These are phyloP conservation scores for Corniculantispora saksenae DNA, from an alignment of 2,329 filamentous ascomycete genomes.

Conservation along the genomic window DNA sequence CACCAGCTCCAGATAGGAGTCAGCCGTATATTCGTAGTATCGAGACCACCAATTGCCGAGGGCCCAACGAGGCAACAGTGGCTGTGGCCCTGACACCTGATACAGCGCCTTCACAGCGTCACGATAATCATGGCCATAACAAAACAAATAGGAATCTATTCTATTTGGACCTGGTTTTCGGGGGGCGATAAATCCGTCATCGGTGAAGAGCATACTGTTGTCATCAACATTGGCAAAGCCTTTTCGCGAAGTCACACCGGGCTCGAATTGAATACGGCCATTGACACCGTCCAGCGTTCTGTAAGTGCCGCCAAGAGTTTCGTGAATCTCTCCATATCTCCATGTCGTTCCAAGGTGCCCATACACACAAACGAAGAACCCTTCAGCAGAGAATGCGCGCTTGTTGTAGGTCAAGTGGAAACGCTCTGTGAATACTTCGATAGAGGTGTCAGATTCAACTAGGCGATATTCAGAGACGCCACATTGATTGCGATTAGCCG, in stretches of 20 bases:
- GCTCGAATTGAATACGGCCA: constrained; percentile 50
- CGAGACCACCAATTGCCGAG: constrained; percentile 68
- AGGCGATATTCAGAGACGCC: constrained; percentile 47
- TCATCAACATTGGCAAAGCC: constrained; percentile 58
- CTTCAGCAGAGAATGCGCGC: constrained; percentile 51
- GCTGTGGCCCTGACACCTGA: constrained; percentile 56
- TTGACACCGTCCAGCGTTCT: constrained; percentile 48
- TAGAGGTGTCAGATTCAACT: constrained; percentile 43
- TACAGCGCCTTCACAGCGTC: constrained; percentile 57
- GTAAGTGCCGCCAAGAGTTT: constrained; percentile 48
- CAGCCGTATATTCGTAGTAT: constrained; percentile 58
- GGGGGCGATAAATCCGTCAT: constrained; percentile 51
- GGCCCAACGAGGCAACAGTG: constrained; percentile 56
- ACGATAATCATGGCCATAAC: constrained; percentile 58
- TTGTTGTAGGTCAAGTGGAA: constrained; percentile 62
- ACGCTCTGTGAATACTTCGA: constrained; percentile 57
- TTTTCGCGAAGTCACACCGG: constrained; percentile 50
- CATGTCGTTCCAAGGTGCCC: constrained; percentile 34
- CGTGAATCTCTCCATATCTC: constrained; percentile 50
- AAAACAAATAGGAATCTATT: constrained; percentile 61
- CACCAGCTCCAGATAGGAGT: constrained; percentile 59
- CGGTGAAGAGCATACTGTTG: constrained; percentile 57
- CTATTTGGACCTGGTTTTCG: constrained; percentile 45
- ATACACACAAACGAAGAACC: constrained; percentile 44
- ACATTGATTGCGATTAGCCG: constrained; percentile 51